These are phyloP conservation scores for Selenicereus undatus DNA, from an alignment of 148 eudicot species.

Conservation along the genomic window DNA sequence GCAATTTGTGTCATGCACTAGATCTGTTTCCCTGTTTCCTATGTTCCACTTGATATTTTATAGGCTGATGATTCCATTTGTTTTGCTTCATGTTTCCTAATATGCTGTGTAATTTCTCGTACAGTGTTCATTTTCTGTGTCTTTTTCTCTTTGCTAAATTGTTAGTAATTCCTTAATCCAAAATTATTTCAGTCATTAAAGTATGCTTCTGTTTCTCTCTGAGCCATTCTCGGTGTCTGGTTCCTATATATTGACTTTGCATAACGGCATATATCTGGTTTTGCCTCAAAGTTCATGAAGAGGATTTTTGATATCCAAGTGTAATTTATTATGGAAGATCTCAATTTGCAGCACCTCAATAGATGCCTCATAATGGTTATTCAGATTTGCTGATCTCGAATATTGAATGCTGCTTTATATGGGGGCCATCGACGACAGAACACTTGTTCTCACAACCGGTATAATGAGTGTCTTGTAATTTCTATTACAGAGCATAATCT, in stretches of 20 bases:
- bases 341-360: neutral
- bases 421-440: constrained; percentile 87
- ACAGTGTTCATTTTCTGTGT: neutral
- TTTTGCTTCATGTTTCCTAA: neutral
- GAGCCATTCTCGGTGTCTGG: neutral
- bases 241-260: neutral
- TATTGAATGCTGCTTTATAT: constrained; percentile 93
- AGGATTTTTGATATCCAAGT: neutral
- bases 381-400: constrained; percentile 93
- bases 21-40: neutral
- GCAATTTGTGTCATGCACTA: too few species aligned
- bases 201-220: neutral
- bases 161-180: neutral
- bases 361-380: constrained; percentile 4
- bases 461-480: constrained; percentile 9
- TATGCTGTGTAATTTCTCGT: neutral
- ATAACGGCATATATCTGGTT: neutral
- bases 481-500: neutral
- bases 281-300: neutral
- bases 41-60: neutral
- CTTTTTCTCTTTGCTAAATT: neutral
- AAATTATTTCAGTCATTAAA: neutral
- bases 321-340: neutral
- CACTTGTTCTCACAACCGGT: constrained; percentile 88
- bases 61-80: neutral